phyloP scores from a whole-genome alignment of 306 rosid species.

The Hippophae tibetana region DNA sequence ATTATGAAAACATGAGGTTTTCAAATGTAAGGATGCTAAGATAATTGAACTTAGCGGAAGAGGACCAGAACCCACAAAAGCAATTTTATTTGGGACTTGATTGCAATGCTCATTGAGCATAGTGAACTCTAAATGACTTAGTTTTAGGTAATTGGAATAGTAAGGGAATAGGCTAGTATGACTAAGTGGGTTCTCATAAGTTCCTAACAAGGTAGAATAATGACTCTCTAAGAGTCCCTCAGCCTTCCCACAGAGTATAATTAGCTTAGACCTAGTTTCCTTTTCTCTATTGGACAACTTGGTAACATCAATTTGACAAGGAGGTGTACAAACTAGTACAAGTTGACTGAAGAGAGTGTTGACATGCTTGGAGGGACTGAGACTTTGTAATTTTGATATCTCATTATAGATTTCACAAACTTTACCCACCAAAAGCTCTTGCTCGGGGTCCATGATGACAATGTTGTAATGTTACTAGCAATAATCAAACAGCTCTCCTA shows the following conservation, averaged over 20 bases:
- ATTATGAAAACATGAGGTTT: slow-evolving; percentile 18
- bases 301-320: slow-evolving; percentile 42
- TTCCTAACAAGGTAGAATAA: slow-evolving; percentile 42
- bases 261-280: slow-evolving; percentile 45
- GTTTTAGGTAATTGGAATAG: slow-evolving; percentile 28
- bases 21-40: slow-evolving; percentile 17
- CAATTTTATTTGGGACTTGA: slow-evolving; percentile 13
- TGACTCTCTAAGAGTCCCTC: slow-evolving; percentile 55
- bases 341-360: slow-evolving; percentile 67
- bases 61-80: slow-evolving; percentile 33
- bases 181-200: slow-evolving; percentile 32
- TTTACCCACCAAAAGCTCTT: slow-evolving; percentile 35
- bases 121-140: slow-evolving; percentile 22
- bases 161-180: slow-evolving; percentile 61
- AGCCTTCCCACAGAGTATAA: slow-evolving; percentile 50
- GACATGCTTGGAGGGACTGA: slow-evolving; percentile 60
- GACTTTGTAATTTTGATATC: slow-evolving; percentile 43
- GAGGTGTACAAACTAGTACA: slow-evolving; percentile 59
- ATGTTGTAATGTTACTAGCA: not conserved
- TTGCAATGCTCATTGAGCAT: slow-evolving; percentile 15
- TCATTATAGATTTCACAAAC: slow-evolving; percentile 37
- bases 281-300: slow-evolving; percentile 26
- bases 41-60: slow-evolving; percentile 33
- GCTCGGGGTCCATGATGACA: slow-evolving; percentile 51
- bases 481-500: not conserved